Conservation (phyloP, 495 filamentous ascomycete species). For the Penicillium coprophilum region DNA sequence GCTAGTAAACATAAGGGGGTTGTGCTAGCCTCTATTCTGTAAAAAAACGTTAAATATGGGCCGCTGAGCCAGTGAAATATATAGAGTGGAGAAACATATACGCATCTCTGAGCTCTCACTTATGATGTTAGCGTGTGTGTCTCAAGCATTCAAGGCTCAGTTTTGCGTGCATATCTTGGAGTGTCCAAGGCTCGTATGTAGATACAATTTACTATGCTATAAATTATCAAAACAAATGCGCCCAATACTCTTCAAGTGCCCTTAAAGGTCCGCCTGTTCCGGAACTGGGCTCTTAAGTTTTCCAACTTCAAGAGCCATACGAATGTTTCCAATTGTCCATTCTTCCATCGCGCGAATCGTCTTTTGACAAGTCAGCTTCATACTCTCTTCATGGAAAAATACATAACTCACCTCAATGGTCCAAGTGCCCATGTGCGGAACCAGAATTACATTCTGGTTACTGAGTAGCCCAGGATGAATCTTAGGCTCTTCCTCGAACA, state of each 20-base stretch:
- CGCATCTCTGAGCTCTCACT: too few species aligned
- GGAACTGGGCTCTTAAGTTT: slow-evolving; percentile 57
- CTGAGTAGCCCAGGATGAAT: slow-evolving; percentile 60
- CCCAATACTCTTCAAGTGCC: neutral
- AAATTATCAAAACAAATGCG: neutral
- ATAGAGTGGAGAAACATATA: too few species aligned
- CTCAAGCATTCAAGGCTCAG: neutral
- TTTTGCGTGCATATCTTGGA: neutral
- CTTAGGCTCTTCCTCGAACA: slow-evolving; percentile 68
- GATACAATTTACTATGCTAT: neutral
- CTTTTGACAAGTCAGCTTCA: slow-evolving; percentile 29
- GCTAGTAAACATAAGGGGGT: too few species aligned
- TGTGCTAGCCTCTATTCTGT: too few species aligned
- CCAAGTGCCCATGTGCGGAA: slow-evolving; percentile 71
- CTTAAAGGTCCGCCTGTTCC: slow-evolving; percentile 54
- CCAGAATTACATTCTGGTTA: slow-evolving; percentile 60
- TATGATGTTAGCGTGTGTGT: too few species aligned
- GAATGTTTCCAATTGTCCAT: slow-evolving; percentile 62
- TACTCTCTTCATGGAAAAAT: neutral
- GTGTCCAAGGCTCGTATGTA: neutral
- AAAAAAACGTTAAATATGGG: too few species aligned
- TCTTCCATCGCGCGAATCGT: slow-evolving; percentile 65
- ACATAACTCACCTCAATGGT: slow-evolving; percentile 56
- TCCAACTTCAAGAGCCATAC: slow-evolving; percentile 52
- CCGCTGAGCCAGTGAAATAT: too few species aligned